Evolutionary conservation across 2,329 filamentous ascomycete species (phyloP), one percentile per base, ranked within the genome.

Genomic region (Penicillium janthinellum): DNA sequence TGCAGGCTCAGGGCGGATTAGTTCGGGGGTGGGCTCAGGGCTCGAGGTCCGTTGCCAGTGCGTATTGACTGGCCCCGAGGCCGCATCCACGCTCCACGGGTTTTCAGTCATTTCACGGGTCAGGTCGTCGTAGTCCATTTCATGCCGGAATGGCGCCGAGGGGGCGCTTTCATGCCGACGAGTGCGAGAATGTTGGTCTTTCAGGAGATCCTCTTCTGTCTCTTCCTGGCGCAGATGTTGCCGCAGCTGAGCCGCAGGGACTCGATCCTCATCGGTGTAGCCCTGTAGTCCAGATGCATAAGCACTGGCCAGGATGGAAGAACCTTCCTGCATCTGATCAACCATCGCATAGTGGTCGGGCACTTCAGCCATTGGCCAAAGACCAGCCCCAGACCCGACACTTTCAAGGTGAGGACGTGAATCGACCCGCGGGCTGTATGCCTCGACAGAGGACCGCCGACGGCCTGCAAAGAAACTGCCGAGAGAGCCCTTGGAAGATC

Each of bases 81-180:
- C n/a, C 4, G 44, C 25, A 15, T 56, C 54, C 31, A 38, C 15
- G 15, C n/a, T 48, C 54, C 54, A 49, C 10, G 44, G 44, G 25
- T 56, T 56, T 10, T 22, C 44, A 15, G 35, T 39, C 42, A 56
- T 25, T 41, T 56, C 54, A 8, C 20, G 44, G 10, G 45, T 49
- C 15, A 56, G 35, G 2, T 34, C 34, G 25, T 56, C 54, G 5
- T 14, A 35, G 12, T 49, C 28, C n/a, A 6, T 20, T 6, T 20
- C n/a, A 15, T 35, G 7, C n/a, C 17, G n/a, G n/a, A 34, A 4
- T 4, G 47, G 25, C 6, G 10, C 6, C 10, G 17, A 38, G 20
- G 11, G 35, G 3, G 14, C 4, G 28, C 35, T 52, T 7, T 39
- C 49, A 28, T 39, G 35, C 49, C n/a, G 34, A 12, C 17, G 49